These are phyloP conservation scores for Clarireedia sp. DNA, from an alignment of 2,329 filamentous ascomycete species.

Conservation along the genomic window DNA sequence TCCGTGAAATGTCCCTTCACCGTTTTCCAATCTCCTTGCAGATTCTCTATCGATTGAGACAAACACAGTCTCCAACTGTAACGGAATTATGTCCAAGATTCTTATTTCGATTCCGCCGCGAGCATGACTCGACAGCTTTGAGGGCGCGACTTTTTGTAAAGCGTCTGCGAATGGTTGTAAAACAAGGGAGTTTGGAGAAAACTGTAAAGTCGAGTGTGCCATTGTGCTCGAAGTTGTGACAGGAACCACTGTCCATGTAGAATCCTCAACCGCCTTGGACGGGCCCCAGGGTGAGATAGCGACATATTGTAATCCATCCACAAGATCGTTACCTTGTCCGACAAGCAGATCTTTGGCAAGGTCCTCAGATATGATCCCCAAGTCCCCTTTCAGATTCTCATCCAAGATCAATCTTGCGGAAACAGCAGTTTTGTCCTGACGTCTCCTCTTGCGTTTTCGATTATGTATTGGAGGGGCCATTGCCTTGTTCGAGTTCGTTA, in stretches of 20 bases:
- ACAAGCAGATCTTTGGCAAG: slow-evolving; percentile 75
- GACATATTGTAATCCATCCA: slow-evolving; percentile 47
- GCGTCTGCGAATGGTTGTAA: slow-evolving; percentile 72
- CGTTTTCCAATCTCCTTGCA: slow-evolving; percentile 70
- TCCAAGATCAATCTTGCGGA: slow-evolving; percentile 77
- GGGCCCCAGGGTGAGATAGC: slow-evolving; percentile 70
- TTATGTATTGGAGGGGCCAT: not conserved
- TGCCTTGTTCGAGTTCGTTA: not conserved
- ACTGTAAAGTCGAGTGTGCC: slow-evolving; percentile 70
- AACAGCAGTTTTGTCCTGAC: slow-evolving; percentile 66
- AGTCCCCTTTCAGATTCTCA: slow-evolving; percentile 74
- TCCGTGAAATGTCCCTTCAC: slow-evolving; percentile 74
- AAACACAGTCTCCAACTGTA: slow-evolving; percentile 77
- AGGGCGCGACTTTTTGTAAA: slow-evolving; percentile 66
- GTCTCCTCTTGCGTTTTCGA: slow-evolving; percentile 41
- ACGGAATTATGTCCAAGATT: slow-evolving; percentile 69
- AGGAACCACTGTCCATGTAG: slow-evolving; percentile 79
- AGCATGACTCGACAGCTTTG: slow-evolving; percentile 63
- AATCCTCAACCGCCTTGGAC: slow-evolving; percentile 46
- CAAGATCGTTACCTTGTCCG: slow-evolving; percentile 40
- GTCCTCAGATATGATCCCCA: slow-evolving; percentile 80
- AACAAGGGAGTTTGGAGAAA: slow-evolving; percentile 62
- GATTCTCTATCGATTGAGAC: slow-evolving; percentile 78
- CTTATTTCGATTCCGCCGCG: slow-evolving; percentile 77
- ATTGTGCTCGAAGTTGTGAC: slow-evolving; percentile 56